Evolutionary conservation across 208 protist species (phyloP).

Genomic region (Wallacemonas sp.): DNA sequence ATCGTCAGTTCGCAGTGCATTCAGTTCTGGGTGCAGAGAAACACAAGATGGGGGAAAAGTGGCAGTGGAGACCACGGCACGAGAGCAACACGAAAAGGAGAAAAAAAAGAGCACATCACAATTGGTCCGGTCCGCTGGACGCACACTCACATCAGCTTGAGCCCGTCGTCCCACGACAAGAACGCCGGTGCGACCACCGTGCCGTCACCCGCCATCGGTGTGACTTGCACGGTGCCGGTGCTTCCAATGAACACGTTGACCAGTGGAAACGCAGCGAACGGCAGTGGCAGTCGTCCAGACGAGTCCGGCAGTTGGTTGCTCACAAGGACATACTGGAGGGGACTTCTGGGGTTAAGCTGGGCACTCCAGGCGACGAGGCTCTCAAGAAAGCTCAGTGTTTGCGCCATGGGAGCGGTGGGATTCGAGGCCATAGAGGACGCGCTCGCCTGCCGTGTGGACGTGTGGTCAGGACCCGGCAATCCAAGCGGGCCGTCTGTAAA

Average conservation of each 20-base stretch:
- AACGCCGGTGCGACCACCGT: constrained; percentile 14
- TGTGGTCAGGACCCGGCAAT: too few relatives aligned
- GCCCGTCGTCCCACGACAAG: constrained; percentile 41
- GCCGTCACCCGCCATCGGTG: constrained; percentile 24
- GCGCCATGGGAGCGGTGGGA: neutral
- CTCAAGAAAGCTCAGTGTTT: constrained; percentile 6
- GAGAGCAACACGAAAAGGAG: too few relatives aligned
- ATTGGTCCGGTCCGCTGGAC: too few relatives aligned
- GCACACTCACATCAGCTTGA: constrained; percentile 21
- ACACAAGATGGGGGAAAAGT: too few relatives aligned
- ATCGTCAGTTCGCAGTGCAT: too few relatives aligned
- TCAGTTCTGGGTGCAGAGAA: too few relatives aligned
- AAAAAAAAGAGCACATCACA: too few relatives aligned
- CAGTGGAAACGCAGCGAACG: constrained; percentile 51
- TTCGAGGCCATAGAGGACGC: too few relatives aligned
- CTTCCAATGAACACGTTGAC: constrained; percentile 41
- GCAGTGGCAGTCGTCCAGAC: constrained; percentile 22
- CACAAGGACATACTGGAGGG: constrained; percentile 52
- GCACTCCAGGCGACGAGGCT: neutral
- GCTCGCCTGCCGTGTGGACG: too few relatives aligned
- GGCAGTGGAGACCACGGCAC: too few relatives aligned
- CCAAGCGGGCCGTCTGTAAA: constrained; percentile 24
- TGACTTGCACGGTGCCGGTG: constrained; percentile 44
- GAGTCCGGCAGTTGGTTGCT: constrained; percentile 30
- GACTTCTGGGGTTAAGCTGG: neutral